Conservation (phyloP, 768 basidiomycete species). For the Auricularia auricula-judae region DNA sequence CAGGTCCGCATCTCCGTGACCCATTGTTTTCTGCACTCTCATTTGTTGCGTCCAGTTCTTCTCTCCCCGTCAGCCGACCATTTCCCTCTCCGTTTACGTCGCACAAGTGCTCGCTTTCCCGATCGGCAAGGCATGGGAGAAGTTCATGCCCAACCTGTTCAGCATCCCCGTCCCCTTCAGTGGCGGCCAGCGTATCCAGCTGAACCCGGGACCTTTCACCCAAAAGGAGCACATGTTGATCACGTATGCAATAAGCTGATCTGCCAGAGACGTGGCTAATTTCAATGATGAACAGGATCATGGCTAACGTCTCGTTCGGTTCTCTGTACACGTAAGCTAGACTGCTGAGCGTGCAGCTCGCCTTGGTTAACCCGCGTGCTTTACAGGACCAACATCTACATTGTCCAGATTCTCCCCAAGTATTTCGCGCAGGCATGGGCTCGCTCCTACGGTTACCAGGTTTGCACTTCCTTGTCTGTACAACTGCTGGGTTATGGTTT, state of each 20-base stretch:
- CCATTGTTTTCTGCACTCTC: not conserved
- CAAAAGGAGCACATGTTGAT: slow-evolving; percentile 3
- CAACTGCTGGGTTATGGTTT: slow-evolving; percentile 1
- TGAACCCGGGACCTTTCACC: slow-evolving; percentile 1
- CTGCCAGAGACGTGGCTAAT: not conserved
- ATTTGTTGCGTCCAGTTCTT: not conserved
- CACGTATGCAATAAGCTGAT: not conserved
- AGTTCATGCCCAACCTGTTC: slow-evolving; percentile 24
- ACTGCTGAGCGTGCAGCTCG: not conserved
- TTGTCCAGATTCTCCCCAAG: slow-evolving; percentile 1
- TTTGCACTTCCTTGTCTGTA: not conserved
- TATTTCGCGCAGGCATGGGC: not conserved
- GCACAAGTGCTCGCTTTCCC: slow-evolving; percentile 2
- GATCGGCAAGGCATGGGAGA: not conserved
- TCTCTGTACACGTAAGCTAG: slow-evolving; percentile 31
- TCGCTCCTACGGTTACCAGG: not conserved
- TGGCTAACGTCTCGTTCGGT: slow-evolving; percentile 31
- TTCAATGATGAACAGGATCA: not conserved
- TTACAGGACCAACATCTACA: not conserved
- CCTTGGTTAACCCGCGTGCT: not conserved
- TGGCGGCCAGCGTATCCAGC: slow-evolving; percentile 18
- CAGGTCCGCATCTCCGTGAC: slow-evolving; percentile 53
- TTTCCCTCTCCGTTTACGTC: not conserved
- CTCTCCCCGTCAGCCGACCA: not conserved
- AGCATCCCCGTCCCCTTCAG: slow-evolving; percentile 31